These are phyloP conservation scores for Umbelopsis sp. DNA, from an alignment of 192 early-diverging fungal genomes.

Conservation along the genomic window DNA sequence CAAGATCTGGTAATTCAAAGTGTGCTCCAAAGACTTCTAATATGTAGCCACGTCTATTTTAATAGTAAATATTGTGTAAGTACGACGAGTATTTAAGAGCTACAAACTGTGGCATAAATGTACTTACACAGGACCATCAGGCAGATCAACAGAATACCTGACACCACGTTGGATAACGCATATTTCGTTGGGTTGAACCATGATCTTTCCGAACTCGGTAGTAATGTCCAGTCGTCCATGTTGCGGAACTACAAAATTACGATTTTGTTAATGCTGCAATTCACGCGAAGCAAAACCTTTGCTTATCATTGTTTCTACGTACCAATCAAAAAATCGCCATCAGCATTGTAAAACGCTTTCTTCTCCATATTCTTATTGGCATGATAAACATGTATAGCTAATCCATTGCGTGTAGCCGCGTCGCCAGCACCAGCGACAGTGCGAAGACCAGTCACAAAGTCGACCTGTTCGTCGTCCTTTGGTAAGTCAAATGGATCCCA, in stretches of 20 bases:
- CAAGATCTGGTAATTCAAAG: conserved; percentile 95
- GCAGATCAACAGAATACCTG: conserved; percentile 77
- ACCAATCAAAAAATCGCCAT: conserved; percentile 93
- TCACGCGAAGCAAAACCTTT: not conserved
- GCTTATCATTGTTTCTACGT: conserved; percentile 3
- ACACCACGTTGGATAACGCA: conserved; percentile 93
- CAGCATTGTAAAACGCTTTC: conserved; percentile 84
- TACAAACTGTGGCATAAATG: not conserved
- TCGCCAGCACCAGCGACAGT: conserved; percentile 89
- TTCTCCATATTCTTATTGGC: conserved; percentile 79
- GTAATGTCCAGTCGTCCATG: conserved; percentile 85
- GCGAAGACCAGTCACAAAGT: conserved; percentile 86
- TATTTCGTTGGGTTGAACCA: conserved; percentile 89
- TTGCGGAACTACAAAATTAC: conserved; percentile 74
- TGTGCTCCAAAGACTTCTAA: conserved; percentile 87
- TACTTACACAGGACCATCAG: conserved; percentile 71
- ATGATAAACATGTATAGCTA: conserved; percentile 85
- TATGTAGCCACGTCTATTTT: conserved; percentile 80
- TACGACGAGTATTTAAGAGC: not conserved
- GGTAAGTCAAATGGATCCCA: conserved; percentile 91
- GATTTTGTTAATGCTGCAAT: not conserved
- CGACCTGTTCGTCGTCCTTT: conserved; percentile 46
- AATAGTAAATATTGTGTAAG: not conserved
- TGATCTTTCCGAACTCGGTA: conserved; percentile 88
- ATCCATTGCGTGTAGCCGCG: conserved; percentile 71